Evolutionary conservation across 2,329 filamentous ascomycete genomes (phyloP), one percentile per base, ranked within the genome.

Genomic region (Eutypa lata): DNA sequence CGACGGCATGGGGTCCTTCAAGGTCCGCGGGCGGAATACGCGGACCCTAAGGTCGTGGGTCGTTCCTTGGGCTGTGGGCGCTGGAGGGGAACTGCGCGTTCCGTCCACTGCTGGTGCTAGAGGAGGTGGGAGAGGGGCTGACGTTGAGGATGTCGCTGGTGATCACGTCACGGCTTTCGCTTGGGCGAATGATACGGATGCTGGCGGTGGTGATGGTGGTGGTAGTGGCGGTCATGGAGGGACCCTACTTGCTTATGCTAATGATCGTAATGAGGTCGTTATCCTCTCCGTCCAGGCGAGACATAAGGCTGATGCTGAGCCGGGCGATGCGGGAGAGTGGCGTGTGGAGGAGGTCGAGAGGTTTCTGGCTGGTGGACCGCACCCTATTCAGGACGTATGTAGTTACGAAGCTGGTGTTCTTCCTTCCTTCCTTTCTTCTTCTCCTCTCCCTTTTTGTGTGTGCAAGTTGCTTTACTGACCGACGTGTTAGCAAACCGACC

Each of bases 41-140:
- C 75, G 78, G 59, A 73, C 75, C 26, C 62, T 71, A 40, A 62
- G 68, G 26, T 72, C 71, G 16, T 84, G 81, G 81, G 71, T 74
- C 51, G 72, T 79, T 1, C 71, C 83, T 1, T 85, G 81, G 81
- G 79, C 78, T 0, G 66, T 84, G 2, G 82, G 82, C 7, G 79
- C n/a, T n/a, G n/a, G n/a, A n/a, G n/a, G 76, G 40, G 73, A 73
- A 2, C 54, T 82, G 26, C 72, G 79, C 7, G 63, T 83, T 7
- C 80, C 80, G 0, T 72, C 74, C 26, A 65, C 69, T 31, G n/a
- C n/a, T n/a, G n/a, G n/a, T n/a, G n/a, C n/a, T n/a, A n/a, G n/a
- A n/a, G n/a, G n/a, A n/a, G n/a, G n/a, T n/a, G 69, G 61, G 56
- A 14, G 31, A 14, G 31, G 31, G 31, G 31, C 14, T 35, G 31